Base-by-base conservation (phyloP, 129 eudicot genomes). In the Flaveria linearis region DNA sequence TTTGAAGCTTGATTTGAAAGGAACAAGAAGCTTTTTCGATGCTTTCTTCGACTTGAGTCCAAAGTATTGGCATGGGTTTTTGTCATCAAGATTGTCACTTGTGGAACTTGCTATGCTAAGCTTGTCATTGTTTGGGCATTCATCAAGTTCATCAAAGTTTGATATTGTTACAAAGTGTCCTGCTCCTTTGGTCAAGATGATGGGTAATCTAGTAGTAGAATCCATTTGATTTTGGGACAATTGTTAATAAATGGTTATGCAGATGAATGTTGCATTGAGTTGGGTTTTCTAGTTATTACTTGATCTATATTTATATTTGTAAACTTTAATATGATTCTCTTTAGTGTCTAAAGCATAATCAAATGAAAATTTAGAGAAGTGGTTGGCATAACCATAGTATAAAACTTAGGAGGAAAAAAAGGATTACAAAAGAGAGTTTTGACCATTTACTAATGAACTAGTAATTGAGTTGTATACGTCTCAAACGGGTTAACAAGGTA, bases 101-200 rank as follows among this genome's bases (percentile, higher is more conserved):
- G 26, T 10, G 45, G 93, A 91, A 82, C 93, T 91, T 76, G 83
- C 84, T 14, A 76, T 76, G 89, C 69, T 91, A 26, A 75, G 91
- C 50, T 56, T 91, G 66, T 84, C 85, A 50, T 71, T 88, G 3
- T 91, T 91, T 83, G 91, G 85, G 74, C 86, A 83, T 65, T 87
- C 86, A 53, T 88, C 97, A 41, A 82, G 63, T 71, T 72, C 80
- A 7, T 78, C 89, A 1, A 88, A 64, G 73, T 16, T 88, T 69
- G 93, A 91, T 61, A 82, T 91, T 76, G 87, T 88, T 71, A 88
- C 87, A 12, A 91, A 91, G 68, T 91, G 97, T 61, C 91, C 97
- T 53, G 83, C 16, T 62, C 97, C 97, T 56, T 75, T 91, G 75
- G 93, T 76, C 69, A 91, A 80, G 78, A 77, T 91, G 93, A 72